Percentiles rank a stretch among this genome's conserved stretches.
Conservation (phyloP, 2,329 filamentous ascomycete species). For the Xylaria hypoxylon region DNA sequence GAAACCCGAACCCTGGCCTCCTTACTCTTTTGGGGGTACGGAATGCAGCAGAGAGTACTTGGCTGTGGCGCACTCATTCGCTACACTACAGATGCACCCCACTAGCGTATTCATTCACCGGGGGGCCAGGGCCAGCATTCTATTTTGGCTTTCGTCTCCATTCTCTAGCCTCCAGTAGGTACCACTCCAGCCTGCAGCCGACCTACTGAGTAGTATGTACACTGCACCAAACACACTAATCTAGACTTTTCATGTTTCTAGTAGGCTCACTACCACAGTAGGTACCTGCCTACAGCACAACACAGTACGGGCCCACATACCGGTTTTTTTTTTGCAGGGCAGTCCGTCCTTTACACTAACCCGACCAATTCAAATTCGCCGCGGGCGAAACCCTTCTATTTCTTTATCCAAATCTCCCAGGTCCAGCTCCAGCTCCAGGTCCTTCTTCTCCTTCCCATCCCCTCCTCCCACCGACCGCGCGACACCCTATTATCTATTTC, state of each 20-base stretch:
- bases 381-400: slow-evolving; percentile 30
- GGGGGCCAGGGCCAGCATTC: slow-evolving; percentile 34
- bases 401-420: slow-evolving; percentile 38
- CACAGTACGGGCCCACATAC: too few relatives aligned
- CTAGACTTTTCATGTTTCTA: too few relatives aligned
- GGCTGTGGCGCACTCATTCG: slow-evolving; percentile 23
- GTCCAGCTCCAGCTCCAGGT: slow-evolving; percentile 30
- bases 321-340: too few relatives aligned
- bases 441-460: slow-evolving; percentile 49
- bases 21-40: slow-evolving; percentile 13
- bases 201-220: neutral
- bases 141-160: slow-evolving; percentile 31
- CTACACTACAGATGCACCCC: slow-evolving; percentile 9
- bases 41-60: slow-evolving; percentile 5
- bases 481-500: slow-evolving; percentile 35
- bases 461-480: slow-evolving; percentile 43
- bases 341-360: too few relatives aligned
- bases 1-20: neutral
- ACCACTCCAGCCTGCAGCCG: neutral
- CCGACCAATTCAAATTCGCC: slow-evolving; percentile 10
- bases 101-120: slow-evolving; percentile 23
- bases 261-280: too few relatives aligned
- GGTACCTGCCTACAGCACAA: too few relatives aligned
- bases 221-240: neutral
- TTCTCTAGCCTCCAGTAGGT: slow-evolving; percentile 27